Conservation (phyloP, 192 early-diverging fungal species). For the Umbelopsis vinacea region DNA sequence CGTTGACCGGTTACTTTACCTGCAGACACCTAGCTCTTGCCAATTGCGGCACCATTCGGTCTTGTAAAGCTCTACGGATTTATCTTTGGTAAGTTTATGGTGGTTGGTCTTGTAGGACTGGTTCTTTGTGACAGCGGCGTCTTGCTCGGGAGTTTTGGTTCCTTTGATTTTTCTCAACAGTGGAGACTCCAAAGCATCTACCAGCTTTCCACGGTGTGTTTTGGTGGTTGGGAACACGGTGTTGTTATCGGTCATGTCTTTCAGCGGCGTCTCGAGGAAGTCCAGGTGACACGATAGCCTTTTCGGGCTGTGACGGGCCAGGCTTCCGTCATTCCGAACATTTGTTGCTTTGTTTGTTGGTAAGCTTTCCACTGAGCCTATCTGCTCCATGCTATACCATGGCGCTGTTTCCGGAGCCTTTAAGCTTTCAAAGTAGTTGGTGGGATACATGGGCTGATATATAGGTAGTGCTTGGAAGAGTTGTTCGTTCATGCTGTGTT, state of each 20-base stretch:
- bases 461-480: constrained; percentile 3
- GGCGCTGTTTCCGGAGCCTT: neutral
- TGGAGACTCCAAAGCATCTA: neutral
- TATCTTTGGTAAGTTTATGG: constrained; percentile 9
- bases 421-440: neutral
- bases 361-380: constrained; percentile 23
- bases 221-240: neutral
- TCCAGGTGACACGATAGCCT: constrained; percentile 22
- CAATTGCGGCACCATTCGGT: constrained; percentile 56
- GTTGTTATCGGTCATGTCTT: constrained; percentile 10
- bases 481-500: neutral
- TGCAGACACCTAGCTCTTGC: constrained; percentile 51
- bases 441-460: neutral
- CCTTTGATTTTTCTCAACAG: constrained; percentile 5
- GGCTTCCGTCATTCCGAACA: constrained; percentile 22
- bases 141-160: neutral
- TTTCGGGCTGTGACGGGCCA: constrained; percentile 6
- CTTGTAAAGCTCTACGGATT: constrained; percentile 41
- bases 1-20: constrained; percentile 30
- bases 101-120: neutral
- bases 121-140: neutral
- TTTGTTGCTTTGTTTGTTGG: constrained; percentile 24
- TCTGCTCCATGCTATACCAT: neutral
- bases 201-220: neutral
- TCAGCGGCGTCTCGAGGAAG: constrained; percentile 2